Conservation (phyloP, 2,329 filamentous ascomycete genomes). For the Sphaerulina populicola region DNA sequence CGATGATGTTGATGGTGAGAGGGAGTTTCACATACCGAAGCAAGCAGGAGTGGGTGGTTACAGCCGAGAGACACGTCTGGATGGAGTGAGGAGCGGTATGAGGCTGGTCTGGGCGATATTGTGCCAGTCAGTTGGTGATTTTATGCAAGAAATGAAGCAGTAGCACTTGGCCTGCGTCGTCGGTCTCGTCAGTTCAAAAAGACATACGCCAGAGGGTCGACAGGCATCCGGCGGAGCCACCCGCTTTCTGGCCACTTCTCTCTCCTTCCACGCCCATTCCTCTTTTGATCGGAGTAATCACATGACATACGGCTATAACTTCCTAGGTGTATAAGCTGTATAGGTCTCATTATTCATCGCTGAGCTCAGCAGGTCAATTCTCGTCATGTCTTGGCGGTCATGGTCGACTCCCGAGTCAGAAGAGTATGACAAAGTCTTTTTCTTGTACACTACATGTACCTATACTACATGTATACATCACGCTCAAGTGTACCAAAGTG, state of each 20-base stretch:
- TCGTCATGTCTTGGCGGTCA: conserved; percentile 7
- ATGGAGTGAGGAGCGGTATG: too few species aligned
- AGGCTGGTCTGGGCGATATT: too few species aligned
- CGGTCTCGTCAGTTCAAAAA: background rate
- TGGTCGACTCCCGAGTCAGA: background rate
- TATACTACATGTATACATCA: background rate
- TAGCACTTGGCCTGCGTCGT: background rate
- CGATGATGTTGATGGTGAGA: too few species aligned
- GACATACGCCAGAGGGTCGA: background rate
- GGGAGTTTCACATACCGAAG: too few species aligned
- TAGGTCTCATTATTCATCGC: background rate
- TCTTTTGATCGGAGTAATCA: background rate
- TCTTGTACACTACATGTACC: background rate
- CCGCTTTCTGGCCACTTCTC: conserved; percentile 1
- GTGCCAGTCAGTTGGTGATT: too few species aligned
- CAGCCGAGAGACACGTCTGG: too few species aligned
- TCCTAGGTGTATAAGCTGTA: too few species aligned
- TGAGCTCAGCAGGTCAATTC: background rate
- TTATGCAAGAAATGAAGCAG: background rate
- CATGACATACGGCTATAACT: too few species aligned
- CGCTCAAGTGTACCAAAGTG: too few species aligned
- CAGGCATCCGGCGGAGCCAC: background rate
- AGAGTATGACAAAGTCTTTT: background rate
- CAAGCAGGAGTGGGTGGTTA: too few species aligned
- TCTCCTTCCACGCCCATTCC: conserved; percentile 6